Percentiles rank a stretch among this genome's conserved stretches.
These are phyloP conservation scores for Perkinsus chesapeaki DNA, from an alignment of 169 alveolate species.

Conservation along the genomic window DNA sequence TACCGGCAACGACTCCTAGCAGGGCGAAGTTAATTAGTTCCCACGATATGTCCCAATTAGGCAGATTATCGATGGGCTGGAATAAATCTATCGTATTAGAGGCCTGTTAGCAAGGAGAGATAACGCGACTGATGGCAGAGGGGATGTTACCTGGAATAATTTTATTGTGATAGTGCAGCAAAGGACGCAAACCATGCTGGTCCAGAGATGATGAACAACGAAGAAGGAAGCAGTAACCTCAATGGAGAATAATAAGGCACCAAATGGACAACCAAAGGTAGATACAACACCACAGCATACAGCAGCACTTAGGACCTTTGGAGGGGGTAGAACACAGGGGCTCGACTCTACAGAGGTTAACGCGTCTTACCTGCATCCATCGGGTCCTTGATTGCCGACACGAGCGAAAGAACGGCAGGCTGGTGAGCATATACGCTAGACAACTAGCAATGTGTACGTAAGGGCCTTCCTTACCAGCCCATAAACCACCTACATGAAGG, in stretches of 20 bases:
- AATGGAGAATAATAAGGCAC: constrained; percentile 59
- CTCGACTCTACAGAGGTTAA: constrained; percentile 26
- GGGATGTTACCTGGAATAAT: constrained; percentile 2
- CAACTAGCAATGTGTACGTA: constrained; percentile 63
- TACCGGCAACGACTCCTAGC: constrained; percentile 47
- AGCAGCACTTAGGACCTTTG: constrained; percentile 57
- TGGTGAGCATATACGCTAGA: constrained; percentile 53
- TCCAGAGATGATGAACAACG: constrained; percentile 56
- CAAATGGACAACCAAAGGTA: constrained; percentile 65
- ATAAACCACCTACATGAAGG: constrained; percentile 40
- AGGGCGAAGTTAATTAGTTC: constrained; percentile 45
- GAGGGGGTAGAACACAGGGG: constrained; percentile 23
- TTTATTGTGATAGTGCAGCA: constrained; percentile 44
- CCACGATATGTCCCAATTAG: constrained; percentile 16
- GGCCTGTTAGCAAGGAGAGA: not conserved
- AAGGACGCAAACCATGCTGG: constrained; percentile 49
- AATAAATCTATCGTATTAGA: not conserved
- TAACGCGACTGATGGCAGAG: not conserved
- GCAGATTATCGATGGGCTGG: constrained; percentile 6
- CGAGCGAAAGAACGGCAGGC: constrained; percentile 30
- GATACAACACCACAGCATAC: constrained; percentile 63
- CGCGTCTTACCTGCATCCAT: constrained; percentile 10
- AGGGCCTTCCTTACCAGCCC: constrained; percentile 73
- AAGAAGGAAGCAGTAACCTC: constrained; percentile 64
- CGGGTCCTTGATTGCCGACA: not conserved